Evolutionary conservation across 345 rosid species (phyloP).

Genomic region (Pistacia atlantica): DNA sequence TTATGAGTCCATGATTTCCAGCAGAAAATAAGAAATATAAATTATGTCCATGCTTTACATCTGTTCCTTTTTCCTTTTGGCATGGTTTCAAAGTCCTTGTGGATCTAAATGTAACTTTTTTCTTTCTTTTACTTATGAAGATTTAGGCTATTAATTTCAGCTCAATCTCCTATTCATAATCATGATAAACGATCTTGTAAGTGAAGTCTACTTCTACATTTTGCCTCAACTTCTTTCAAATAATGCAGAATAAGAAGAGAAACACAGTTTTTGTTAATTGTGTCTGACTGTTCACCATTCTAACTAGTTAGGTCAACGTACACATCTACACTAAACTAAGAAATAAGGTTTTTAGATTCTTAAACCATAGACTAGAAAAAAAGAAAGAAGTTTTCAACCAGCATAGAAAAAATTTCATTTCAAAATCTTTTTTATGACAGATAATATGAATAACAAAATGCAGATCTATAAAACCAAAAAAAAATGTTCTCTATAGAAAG

Average conservation of each 20-base stretch:
- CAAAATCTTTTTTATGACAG: neutral
- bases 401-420: neutral
- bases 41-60: too few species aligned
- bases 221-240: neutral
- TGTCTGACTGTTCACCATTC: neutral
- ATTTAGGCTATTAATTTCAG: neutral
- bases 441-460: neutral
- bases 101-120: too few species aligned
- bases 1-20: too few species aligned
- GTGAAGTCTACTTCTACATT: neutral
- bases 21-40: too few species aligned
- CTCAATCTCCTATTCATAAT: neutral
- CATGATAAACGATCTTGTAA: too few species aligned
- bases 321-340: neutral
- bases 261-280: neutral
- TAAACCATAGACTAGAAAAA: neutral
- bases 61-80: too few species aligned
- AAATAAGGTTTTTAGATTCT: neutral
- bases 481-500: neutral
- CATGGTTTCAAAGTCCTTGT: too few species aligned
- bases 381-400: neutral
- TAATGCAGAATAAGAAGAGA: neutral
- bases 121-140: neutral
- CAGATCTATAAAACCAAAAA: neutral
- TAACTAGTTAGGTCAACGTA: neutral